These are phyloP conservation scores for Arthrocladium fulminans DNA, from an alignment of 2,329 filamentous ascomycete genomes.

Conservation along the genomic window DNA sequence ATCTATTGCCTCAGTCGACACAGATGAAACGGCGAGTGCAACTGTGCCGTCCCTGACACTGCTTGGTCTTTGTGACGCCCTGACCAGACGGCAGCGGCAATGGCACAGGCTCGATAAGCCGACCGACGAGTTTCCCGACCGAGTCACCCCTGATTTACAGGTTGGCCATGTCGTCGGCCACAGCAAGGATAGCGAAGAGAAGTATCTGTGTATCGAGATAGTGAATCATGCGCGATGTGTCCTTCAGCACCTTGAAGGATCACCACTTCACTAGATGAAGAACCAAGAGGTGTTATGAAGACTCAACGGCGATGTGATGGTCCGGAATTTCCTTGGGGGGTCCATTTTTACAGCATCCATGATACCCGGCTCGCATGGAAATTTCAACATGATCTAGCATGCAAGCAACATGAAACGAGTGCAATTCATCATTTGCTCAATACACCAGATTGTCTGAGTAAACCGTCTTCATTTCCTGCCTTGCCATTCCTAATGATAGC, in stretches of 20 bases:
- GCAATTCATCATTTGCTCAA: too few species aligned
- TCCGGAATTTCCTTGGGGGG: too few species aligned
- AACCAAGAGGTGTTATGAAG: too few species aligned
- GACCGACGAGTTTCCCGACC: conserved; percentile 7
- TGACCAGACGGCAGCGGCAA: conserved; percentile 35
- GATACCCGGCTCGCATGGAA: too few species aligned
- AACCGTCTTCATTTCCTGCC: too few species aligned
- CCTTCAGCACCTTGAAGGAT: neutral
- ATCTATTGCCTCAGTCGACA: conserved; percentile 1
- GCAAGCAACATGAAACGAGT: too few species aligned
- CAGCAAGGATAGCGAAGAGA: conserved; percentile 13
- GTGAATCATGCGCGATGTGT: conserved; percentile 22
- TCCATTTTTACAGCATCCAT: too few species aligned
- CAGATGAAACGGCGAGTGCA: conserved; percentile 1
- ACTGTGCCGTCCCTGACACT: conserved; percentile 19
- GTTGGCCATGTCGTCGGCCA: conserved; percentile 7
- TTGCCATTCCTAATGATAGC: too few species aligned
- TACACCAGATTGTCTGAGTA: too few species aligned
- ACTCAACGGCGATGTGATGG: too few species aligned
- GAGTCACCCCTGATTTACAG: conserved; percentile 15
- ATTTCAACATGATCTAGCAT: too few species aligned
- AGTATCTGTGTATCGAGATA: conserved; percentile 23
- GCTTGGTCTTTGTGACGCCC: conserved; percentile 31
- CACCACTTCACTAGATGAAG: neutral
- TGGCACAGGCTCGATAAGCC: conserved; percentile 29